Percentiles rank a stretch among this genome's conserved stretches.
Conservation (phyloP, 2,329 filamentous ascomycete species). For the Paramyrothecium sp. region DNA sequence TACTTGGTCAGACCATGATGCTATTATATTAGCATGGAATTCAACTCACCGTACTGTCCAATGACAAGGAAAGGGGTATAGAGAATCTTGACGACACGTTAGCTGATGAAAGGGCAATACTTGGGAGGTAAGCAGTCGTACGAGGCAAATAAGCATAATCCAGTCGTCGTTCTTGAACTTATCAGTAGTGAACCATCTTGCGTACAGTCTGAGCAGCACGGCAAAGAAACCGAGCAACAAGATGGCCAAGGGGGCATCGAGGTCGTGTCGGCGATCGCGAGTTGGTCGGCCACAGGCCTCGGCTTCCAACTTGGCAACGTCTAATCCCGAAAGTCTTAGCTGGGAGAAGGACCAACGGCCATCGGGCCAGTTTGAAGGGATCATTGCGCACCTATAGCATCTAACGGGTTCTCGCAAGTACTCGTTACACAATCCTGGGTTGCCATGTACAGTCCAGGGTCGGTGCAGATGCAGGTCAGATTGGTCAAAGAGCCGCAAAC, state of each 20-base stretch:
- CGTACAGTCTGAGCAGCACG: background rate
- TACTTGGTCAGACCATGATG: background rate
- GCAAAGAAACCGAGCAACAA: background rate
- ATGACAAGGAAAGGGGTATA: background rate
- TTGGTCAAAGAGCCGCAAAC: background rate
- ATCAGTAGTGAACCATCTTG: background rate
- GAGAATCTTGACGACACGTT: background rate
- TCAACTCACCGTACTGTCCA: background rate
- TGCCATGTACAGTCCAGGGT: background rate
- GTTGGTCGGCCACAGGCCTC: background rate
- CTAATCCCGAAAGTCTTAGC: background rate
- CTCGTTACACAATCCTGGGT: background rate
- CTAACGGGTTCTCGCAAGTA: background rate
- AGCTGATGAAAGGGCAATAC: background rate
- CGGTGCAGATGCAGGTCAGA: background rate
- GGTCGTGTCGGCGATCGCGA: background rate
- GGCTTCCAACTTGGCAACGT: background rate
- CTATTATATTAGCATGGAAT: background rate
- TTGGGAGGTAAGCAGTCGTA: background rate
- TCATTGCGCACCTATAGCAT: background rate
- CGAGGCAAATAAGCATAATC: background rate
- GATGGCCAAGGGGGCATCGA: background rate
- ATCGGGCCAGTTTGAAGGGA: background rate
- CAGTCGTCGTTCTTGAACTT: background rate
- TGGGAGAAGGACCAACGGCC: background rate